Conservation (phyloP, 202 grass and related monocot species). For the Carex sylvatica region DNA sequence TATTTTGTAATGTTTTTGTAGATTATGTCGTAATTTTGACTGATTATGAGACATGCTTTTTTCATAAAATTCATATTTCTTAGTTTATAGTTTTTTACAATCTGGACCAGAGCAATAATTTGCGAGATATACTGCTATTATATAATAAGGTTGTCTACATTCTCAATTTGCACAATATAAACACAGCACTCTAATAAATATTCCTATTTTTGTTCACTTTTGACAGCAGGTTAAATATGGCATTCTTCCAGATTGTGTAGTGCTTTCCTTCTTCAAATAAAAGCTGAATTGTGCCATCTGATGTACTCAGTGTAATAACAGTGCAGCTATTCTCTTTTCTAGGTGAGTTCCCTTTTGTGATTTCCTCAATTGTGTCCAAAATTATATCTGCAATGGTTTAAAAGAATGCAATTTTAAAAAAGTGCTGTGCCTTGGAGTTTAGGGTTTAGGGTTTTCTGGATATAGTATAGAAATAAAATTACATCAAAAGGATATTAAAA, state of each 20-base stretch:
- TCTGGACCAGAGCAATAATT: neutral
- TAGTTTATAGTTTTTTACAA: neutral
- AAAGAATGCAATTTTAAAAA: neutral
- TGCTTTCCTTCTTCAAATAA: conserved; percentile 50
- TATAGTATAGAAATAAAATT: no score
- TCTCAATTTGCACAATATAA: neutral
- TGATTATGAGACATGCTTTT: neutral
- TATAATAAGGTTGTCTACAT: neutral
- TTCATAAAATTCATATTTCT: neutral
- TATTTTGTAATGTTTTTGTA: neutral
- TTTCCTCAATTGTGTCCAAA: conserved; percentile 35
- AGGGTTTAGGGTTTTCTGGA: no score
- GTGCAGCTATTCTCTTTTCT: conserved; percentile 25
- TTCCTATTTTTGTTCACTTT: neutral
- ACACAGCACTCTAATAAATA: neutral
- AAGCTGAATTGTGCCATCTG: conserved; percentile 45
- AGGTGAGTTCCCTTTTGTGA: conserved; percentile 33
- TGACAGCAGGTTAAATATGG: conserved; percentile 41
- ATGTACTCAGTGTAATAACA: conserved; percentile 40
- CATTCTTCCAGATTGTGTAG: conserved; percentile 50
- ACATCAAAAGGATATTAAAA: no score
- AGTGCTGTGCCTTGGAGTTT: neutral
- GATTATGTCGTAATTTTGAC: neutral
- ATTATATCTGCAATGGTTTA: conserved; percentile 36
- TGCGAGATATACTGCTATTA: neutral